Conservation (phyloP, 331 rosid species). For the Quercus phellos region DNA sequence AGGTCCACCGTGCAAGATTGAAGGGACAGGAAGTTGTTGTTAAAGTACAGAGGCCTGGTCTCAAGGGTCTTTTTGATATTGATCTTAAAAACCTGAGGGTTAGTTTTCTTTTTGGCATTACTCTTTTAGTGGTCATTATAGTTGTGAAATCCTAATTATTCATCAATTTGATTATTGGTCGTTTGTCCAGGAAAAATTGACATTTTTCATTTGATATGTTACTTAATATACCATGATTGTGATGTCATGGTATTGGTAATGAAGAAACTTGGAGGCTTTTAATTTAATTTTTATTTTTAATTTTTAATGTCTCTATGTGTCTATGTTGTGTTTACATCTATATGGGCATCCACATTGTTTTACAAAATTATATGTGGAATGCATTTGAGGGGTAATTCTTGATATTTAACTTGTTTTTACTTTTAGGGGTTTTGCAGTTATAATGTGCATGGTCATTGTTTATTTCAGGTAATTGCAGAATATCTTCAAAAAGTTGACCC, state of each 20-base stretch:
- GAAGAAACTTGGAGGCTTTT: not conserved
- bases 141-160: not conserved
- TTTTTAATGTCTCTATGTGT: not conserved
- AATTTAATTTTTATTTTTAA: not conserved
- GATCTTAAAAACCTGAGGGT: conserved; percentile 99
- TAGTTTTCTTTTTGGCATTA: conserved; percentile 30
- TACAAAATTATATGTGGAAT: not conserved
- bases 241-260: not conserved
- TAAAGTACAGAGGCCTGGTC: conserved; percentile 99
- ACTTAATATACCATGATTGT: not conserved
- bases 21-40: conserved; percentile 79
- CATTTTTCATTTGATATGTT: not conserved
- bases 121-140: not conserved
- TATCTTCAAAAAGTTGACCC: conserved; percentile 96
- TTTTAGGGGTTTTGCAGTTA: not conserved
- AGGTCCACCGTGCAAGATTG: conserved; percentile 95
- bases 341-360: not conserved
- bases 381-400: not conserved
- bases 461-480: conserved; percentile 89
- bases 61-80: conserved; percentile 90
- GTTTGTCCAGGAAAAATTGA: not conserved
- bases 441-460: conserved; percentile 5
- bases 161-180: not conserved
- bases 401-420: not conserved
- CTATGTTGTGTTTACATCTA: not conserved